phyloP scores from a whole-genome alignment of 805 yeast genomes.

The Candida hispaniensis region DNA sequence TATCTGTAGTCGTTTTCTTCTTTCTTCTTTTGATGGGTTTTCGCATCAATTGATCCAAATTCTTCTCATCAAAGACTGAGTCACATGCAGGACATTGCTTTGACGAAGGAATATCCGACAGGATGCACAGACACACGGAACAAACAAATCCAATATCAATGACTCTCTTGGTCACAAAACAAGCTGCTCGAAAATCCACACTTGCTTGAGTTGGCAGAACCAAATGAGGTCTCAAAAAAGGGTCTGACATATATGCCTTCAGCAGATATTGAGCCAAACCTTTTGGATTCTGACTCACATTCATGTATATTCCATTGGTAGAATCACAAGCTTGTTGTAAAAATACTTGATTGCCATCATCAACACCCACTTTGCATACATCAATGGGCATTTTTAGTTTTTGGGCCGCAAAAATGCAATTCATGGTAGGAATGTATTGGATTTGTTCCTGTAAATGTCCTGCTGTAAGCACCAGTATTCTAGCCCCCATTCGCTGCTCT shows the following conservation, averaged over 20 bases:
- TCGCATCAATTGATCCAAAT: constrained; percentile 46
- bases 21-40: constrained; percentile 46
- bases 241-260: constrained; percentile 80
- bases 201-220: constrained; percentile 73
- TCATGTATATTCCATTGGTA: constrained; percentile 78
- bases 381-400: constrained; percentile 75
- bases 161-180: constrained; percentile 80
- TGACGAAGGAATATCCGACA: constrained; percentile 40
- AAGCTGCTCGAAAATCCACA: constrained; percentile 90
- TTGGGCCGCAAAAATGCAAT: constrained; percentile 90
- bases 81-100: constrained; percentile 80
- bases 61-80: constrained; percentile 57
- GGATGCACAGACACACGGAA: constrained; percentile 78
- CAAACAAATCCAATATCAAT: constrained; percentile 94
- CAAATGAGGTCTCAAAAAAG: constrained; percentile 63
- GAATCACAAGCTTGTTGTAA: constrained; percentile 94
- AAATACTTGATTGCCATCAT: constrained; percentile 52
- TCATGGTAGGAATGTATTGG: constrained; percentile 89
- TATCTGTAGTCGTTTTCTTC: constrained; percentile 16
- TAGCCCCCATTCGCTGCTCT: constrained; percentile 44
- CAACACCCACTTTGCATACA: constrained; percentile 62
- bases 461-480: constrained; percentile 52
- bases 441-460: constrained; percentile 58
- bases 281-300: constrained; percentile 42
- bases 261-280: constrained; percentile 75